Percentiles rank a stretch among this genome's conserved stretches.
phyloP scores from a whole-genome alignment of 2,329 filamentous ascomycete genomes.

The Stenocarpella maydis region DNA sequence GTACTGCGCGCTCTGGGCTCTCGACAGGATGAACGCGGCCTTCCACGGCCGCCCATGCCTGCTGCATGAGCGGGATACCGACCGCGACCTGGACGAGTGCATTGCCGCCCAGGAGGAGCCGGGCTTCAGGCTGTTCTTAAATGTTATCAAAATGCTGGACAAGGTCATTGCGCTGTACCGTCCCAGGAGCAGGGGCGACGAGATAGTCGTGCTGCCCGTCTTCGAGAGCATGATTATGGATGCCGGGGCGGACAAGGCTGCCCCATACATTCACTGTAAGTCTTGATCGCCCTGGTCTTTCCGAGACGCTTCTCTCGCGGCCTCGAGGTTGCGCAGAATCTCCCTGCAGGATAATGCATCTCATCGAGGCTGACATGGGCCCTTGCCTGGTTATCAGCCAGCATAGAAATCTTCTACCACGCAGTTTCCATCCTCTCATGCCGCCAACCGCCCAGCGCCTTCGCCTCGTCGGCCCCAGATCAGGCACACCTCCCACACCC shows the following conservation, averaged over 20 bases:
- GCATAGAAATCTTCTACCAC: conserved; percentile 70
- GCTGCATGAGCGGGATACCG: conserved; percentile 68
- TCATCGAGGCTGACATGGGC: not conserved
- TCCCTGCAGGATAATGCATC: no score
- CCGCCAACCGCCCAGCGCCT: conserved; percentile 52
- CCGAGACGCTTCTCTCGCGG: no score
- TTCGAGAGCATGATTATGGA: conserved; percentile 66
- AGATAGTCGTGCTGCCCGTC: conserved; percentile 62
- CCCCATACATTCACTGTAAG: conserved; percentile 58
- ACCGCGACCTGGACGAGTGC: conserved; percentile 59
- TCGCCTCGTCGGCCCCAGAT: conserved; percentile 42
- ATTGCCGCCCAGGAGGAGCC: conserved; percentile 57
- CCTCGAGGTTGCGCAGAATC: no score
- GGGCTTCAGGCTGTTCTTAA: conserved; percentile 65
- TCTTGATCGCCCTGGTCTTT: no score
- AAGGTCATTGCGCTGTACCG: conserved; percentile 68
- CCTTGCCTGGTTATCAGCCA: conserved; percentile 49
- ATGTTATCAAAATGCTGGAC: conserved; percentile 63
- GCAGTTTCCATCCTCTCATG: conserved; percentile 70
- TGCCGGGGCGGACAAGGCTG: conserved; percentile 58
- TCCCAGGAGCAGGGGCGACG: conserved; percentile 56
- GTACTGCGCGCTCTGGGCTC: conserved; percentile 67
- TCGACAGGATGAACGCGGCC: conserved; percentile 67
- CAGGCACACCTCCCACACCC: conserved; percentile 51
- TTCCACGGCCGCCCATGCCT: conserved; percentile 67